phyloP scores from a whole-genome alignment of 192 early-diverging fungal species.

The Backusella morwellensis region DNA sequence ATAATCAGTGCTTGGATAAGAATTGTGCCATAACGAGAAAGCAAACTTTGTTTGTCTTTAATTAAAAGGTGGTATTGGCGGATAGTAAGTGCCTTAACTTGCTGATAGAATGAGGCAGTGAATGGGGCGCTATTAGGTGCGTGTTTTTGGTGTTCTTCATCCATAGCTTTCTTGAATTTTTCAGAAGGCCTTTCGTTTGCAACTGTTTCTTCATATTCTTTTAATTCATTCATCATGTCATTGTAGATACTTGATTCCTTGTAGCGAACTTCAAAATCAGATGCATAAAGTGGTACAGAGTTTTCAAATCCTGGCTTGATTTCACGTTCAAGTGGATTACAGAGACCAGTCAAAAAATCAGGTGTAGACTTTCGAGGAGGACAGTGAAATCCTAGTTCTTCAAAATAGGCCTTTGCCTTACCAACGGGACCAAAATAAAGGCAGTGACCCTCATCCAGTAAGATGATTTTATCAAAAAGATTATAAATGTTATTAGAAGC shows the following conservation, averaged over 20 bases:
- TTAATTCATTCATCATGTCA: constrained; percentile 38
- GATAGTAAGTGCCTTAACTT: constrained; percentile 55
- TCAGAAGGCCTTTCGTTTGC: constrained; percentile 15
- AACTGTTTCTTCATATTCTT: constrained; percentile 41
- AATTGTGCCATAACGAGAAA: constrained; percentile 53
- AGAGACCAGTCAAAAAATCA: constrained; percentile 73
- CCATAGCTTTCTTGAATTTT: constrained; percentile 45
- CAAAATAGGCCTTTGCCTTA: constrained; percentile 62
- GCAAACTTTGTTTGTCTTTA: constrained; percentile 48
- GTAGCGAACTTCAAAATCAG: constrained; percentile 64
- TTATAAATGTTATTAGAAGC: constrained; percentile 76
- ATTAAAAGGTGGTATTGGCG: constrained; percentile 64
- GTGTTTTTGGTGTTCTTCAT: constrained; percentile 53
- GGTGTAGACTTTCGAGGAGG: constrained; percentile 66
- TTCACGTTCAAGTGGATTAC: constrained; percentile 56
- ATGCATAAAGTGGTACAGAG: constrained; percentile 50
- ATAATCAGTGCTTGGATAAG: constrained; percentile 66
- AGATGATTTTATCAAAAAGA: constrained; percentile 68
- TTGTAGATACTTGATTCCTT: constrained; percentile 40
- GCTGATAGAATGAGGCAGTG: constrained; percentile 63
- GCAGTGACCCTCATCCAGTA: constrained; percentile 64
- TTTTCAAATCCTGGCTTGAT: constrained; percentile 51
- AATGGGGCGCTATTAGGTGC: constrained; percentile 54
- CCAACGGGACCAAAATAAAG: constrained; percentile 67
- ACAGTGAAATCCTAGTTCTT: constrained; percentile 57